Evolutionary conservation across 768 basidiomycete species (phyloP).

Genomic region (Amanita exitialis): DNA sequence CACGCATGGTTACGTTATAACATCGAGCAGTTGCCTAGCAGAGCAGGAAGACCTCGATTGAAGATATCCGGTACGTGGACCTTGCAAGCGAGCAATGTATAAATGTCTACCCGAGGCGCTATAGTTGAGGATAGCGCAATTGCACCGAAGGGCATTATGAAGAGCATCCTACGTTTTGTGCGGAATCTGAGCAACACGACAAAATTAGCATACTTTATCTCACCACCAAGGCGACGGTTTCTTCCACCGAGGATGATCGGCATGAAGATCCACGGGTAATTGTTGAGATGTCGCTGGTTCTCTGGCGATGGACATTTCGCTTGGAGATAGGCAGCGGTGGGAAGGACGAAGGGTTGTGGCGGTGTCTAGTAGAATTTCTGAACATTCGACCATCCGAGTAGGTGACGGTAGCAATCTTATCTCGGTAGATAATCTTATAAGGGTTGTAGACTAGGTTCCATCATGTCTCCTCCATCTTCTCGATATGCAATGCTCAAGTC

Average conservation of each 20-base stretch:
- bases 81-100: conserved; percentile 62
- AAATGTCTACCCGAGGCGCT: conserved; percentile 67
- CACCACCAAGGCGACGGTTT: conserved; percentile 4
- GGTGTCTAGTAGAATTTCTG: too few relatives aligned
- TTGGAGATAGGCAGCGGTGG: too few relatives aligned
- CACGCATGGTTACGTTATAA: too few relatives aligned
- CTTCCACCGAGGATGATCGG: not conserved
- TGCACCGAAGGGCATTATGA: conserved; percentile 40
- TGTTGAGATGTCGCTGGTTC: too few relatives aligned
- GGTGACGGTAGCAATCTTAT: too few relatives aligned
- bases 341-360: too few relatives aligned
- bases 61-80: conserved; percentile 50
- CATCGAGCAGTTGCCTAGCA: not conserved
- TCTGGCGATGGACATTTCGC: too few relatives aligned
- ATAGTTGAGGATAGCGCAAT: conserved; percentile 46
- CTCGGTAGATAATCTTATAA: too few relatives aligned
- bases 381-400: too few relatives aligned
- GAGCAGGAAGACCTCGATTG: not conserved
- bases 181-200: not conserved
- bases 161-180: conserved; percentile 40
- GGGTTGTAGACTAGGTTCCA: too few relatives aligned
- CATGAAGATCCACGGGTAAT: not conserved
- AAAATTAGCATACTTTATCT: not conserved
- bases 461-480: too few relatives aligned
- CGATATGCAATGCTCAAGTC: too few relatives aligned